A percentile compares a stretch with the other conserved stretches of the same genome.
Evolutionary conservation across 2,329 filamentous ascomycete genomes (phyloP).

Genomic region (Colletotrichum sidae): DNA sequence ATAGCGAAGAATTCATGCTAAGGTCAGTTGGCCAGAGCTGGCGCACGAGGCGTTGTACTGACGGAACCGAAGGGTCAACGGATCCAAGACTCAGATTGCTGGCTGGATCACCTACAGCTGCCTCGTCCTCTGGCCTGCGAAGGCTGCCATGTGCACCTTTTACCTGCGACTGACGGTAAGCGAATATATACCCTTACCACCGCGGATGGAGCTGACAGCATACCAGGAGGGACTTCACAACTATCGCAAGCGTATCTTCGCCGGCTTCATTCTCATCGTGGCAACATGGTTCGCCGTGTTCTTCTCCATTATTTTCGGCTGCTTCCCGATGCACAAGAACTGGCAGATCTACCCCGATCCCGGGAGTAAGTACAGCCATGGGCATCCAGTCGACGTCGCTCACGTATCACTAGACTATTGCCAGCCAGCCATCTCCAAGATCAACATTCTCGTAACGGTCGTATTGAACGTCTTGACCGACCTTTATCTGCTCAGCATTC

Average conservation of each 20-base stretch:
- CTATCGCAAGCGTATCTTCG: slow-evolving; percentile 50
- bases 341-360: slow-evolving; percentile 67
- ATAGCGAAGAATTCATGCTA: slow-evolving; percentile 57
- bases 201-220: slow-evolving; percentile 1
- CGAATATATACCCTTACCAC: too few species aligned
- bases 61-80: slow-evolving; percentile 52
- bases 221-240: slow-evolving; percentile 27
- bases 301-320: slow-evolving; percentile 60
- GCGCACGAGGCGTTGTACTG: background rate
- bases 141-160: slow-evolving; percentile 63
- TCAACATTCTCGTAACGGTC: slow-evolving; percentile 38
- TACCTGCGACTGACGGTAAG: slow-evolving; percentile 62
- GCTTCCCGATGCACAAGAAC: slow-evolving; percentile 58
- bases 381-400: slow-evolving; percentile 37
- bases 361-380: slow-evolving; percentile 51
- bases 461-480: slow-evolving; percentile 39
- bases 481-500: slow-evolving; percentile 39
- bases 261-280: slow-evolving; percentile 57
- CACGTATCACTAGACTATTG: slow-evolving; percentile 47
- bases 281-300: slow-evolving; percentile 58
- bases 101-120: slow-evolving; percentile 64
- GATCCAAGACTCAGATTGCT: slow-evolving; percentile 64
- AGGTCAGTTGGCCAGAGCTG: slow-evolving; percentile 41
- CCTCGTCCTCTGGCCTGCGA: slow-evolving; percentile 61
- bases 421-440: slow-evolving; percentile 36